These are phyloP conservation scores for Phaffomyces antillensis DNA, from an alignment of 805 yeast species.

Conservation along the genomic window DNA sequence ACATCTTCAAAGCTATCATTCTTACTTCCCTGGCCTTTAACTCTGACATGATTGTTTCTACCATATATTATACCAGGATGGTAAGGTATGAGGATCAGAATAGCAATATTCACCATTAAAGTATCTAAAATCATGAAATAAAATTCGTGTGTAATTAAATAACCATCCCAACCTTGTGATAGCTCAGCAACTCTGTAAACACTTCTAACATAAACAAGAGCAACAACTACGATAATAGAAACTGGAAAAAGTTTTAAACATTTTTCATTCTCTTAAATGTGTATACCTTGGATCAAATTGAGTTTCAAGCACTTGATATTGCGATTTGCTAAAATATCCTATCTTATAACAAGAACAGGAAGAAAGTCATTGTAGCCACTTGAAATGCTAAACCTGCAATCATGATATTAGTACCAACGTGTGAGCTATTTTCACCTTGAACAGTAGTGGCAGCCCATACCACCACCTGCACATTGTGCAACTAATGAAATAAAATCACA, in stretches of 20 bases:
- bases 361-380: slow-evolving; percentile 60
- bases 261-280: slow-evolving; percentile 26
- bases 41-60: background rate
- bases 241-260: slow-evolving; percentile 39
- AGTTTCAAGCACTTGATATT: slow-evolving; percentile 23
- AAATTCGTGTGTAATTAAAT: slow-evolving; percentile 51
- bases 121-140: slow-evolving; percentile 57
- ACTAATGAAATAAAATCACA: slow-evolving; percentile 60
- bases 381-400: slow-evolving; percentile 76
- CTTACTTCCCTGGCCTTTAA: background rate
- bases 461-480: slow-evolving; percentile 71
- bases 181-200: slow-evolving; percentile 69
- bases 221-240: slow-evolving; percentile 41
- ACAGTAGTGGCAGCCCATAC: slow-evolving; percentile 32
- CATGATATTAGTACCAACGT: slow-evolving; percentile 58
- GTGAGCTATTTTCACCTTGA: slow-evolving; percentile 23
- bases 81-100: slow-evolving; percentile 39
- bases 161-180: slow-evolving; percentile 65
- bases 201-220: slow-evolving; percentile 58
- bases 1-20: background rate
- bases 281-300: slow-evolving; percentile 30
- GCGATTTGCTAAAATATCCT: slow-evolving; percentile 21
- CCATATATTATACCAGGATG: slow-evolving; percentile 59
- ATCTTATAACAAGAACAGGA: slow-evolving; percentile 42
- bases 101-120: slow-evolving; percentile 49